Evolutionary conservation across 2,329 filamentous ascomycete species (phyloP).

Genomic region (Tolypocladium paradoxum): DNA sequence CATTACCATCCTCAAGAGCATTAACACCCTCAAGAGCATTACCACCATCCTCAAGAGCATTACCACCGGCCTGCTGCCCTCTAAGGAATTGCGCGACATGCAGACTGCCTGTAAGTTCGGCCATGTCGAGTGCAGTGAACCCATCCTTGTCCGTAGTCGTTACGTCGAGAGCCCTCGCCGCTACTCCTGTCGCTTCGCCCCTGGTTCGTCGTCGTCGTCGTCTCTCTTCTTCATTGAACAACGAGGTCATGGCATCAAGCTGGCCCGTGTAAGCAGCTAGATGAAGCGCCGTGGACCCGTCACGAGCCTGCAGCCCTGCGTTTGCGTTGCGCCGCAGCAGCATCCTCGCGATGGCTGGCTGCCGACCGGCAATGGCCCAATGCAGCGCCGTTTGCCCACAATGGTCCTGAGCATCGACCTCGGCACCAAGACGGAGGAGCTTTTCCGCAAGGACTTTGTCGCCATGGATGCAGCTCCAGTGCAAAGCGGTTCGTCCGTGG

Average conservation of each 20-base stretch:
- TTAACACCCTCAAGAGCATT: too few relatives aligned
- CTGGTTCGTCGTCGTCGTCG: neutral
- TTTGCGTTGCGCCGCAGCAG: constrained; percentile 1
- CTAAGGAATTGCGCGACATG: neutral
- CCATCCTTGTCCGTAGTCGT: constrained; percentile 1
- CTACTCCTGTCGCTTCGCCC: neutral
- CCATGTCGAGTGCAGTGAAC: too few relatives aligned
- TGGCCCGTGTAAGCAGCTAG: constrained; percentile 1
- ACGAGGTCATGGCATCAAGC: neutral
- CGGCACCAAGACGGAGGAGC: neutral
- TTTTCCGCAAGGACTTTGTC: neutral
- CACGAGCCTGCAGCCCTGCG: neutral
- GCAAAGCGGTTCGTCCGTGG: constrained; percentile 5
- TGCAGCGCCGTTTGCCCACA: constrained; percentile 3
- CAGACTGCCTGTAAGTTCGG: neutral
- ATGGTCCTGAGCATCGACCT: neutral
- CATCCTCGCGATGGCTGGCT: constrained; percentile 1
- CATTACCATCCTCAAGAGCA: too few relatives aligned
- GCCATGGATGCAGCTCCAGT: constrained; percentile 6
- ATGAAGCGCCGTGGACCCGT: constrained; percentile 2
- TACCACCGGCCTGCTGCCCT: neutral
- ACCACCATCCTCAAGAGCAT: too few relatives aligned
- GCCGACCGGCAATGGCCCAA: neutral
- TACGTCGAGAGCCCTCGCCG: too few relatives aligned
- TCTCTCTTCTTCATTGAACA: neutral